These are phyloP conservation scores for Vigna mungo DNA, from an alignment of 306 rosid genomes.

Conservation along the genomic window DNA sequence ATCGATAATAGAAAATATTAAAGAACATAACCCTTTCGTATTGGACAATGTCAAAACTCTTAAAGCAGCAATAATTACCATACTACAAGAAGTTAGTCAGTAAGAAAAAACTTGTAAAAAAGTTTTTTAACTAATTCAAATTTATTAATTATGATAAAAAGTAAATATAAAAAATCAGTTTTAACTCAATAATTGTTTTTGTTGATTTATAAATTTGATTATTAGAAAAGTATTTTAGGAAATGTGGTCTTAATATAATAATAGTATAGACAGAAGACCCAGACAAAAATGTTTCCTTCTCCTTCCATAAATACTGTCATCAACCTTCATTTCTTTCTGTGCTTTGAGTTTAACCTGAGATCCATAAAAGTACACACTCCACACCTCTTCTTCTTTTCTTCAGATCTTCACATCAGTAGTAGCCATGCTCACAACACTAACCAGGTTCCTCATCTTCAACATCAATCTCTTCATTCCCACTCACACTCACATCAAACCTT, in stretches of 20 bases:
- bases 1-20: too few relatives aligned
- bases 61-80: too few relatives aligned
- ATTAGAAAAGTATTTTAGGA: too few relatives aligned
- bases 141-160: too few relatives aligned
- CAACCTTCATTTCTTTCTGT: conserved; percentile 35
- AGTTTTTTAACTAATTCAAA: too few relatives aligned
- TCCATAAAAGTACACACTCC: conserved; percentile 36
- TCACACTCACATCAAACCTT: conserved; percentile 21
- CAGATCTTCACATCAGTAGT: conserved; percentile 45
- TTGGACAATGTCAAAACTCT: too few relatives aligned
- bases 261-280: not conserved
- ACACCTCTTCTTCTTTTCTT: conserved; percentile 13
- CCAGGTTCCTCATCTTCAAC: conserved; percentile 55
- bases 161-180: too few relatives aligned
- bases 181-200: too few relatives aligned
- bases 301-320: conserved; percentile 46
- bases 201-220: too few relatives aligned
- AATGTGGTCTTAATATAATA: not conserved
- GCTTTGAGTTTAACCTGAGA: conserved; percentile 34
- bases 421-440: conserved; percentile 62
- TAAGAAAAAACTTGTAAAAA: too few relatives aligned
- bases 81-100: too few relatives aligned
- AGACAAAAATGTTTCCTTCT: conserved; percentile 25
- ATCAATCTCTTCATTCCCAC: not conserved
- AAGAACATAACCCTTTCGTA: too few relatives aligned